Evolutionary conservation across 2,329 filamentous ascomycete species (phyloP).

Genomic region (Talaromyces piceae): DNA sequence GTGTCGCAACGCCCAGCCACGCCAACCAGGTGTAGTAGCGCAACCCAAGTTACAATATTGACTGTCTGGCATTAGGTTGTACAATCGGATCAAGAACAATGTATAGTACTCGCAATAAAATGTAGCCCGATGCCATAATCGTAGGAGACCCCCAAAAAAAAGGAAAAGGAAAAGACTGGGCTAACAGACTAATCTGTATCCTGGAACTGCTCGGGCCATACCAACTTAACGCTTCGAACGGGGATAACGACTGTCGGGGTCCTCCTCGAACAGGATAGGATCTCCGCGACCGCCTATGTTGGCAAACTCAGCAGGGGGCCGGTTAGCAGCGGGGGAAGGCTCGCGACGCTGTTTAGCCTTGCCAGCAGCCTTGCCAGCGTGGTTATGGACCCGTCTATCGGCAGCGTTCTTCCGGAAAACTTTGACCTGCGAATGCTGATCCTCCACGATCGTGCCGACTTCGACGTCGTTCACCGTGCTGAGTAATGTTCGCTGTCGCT

Average conservation of each 20-base stretch:
- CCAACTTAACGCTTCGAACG: neutral
- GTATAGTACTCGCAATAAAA: neutral
- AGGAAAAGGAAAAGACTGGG: too few relatives aligned
- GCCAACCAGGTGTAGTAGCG: neutral
- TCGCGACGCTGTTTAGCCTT: slow-evolving; percentile 41
- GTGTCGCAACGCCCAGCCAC: neutral
- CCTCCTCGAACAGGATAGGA: slow-evolving; percentile 64
- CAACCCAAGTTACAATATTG: neutral
- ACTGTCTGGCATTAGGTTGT: neutral
- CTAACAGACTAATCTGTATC: neutral
- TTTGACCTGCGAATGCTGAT: slow-evolving; percentile 56
- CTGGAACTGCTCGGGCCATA: neutral
- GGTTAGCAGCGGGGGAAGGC: slow-evolving; percentile 57
- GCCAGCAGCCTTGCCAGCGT: slow-evolving; percentile 26
- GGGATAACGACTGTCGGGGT: slow-evolving; percentile 38
- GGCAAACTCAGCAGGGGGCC: slow-evolving; percentile 69
- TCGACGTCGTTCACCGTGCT: slow-evolving; percentile 71
- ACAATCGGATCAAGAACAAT: neutral
- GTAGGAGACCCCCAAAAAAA: neutral
- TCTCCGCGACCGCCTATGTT: slow-evolving; percentile 82
- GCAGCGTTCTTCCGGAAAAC: slow-evolving; percentile 65
- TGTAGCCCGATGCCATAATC: too few relatives aligned
- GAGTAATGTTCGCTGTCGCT: slow-evolving; percentile 77
- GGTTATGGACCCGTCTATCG: slow-evolving; percentile 40
- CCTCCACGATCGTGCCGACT: slow-evolving; percentile 50